Evolutionary conservation across 164 flowering plant species (phyloP).

Genomic region (Nymphaea thermarum): DNA sequence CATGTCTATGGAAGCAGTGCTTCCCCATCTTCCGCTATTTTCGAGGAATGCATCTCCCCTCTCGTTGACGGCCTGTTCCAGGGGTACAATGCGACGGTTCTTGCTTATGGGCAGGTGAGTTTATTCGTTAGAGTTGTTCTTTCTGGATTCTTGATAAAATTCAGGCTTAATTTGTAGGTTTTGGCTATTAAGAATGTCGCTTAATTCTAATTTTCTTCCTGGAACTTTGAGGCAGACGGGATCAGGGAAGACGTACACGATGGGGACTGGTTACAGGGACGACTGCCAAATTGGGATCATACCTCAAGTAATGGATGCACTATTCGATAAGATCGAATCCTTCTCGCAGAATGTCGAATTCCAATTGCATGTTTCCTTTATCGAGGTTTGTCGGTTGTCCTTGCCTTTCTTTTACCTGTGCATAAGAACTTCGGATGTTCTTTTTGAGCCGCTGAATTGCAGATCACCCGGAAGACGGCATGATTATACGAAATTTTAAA

Average conservation of each 20-base stretch:
- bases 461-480: no score
- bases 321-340: conserved; percentile 73
- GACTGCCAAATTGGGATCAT: conserved; percentile 66
- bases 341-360: conserved; percentile 75
- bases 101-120: conserved; percentile 95
- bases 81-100: conserved; percentile 99
- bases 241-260: conserved; percentile 97
- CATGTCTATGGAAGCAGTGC: conserved; percentile 90
- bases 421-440: no score
- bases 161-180: neutral
- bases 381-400: conserved; percentile 51
- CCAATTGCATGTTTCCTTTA: conserved; percentile 90
- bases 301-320: conserved; percentile 80
- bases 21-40: conserved; percentile 70
- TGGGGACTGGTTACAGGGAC: conserved; percentile 88
- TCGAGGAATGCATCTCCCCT: conserved; percentile 83
- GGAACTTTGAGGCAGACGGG: conserved; percentile 60
- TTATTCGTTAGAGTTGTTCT: neutral
- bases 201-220: no score
- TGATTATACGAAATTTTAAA: no score
- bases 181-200: conserved; percentile 2
- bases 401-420: neutral
- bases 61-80: conserved; percentile 95
- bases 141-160: neutral
- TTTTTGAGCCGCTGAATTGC: no score